A percentile compares a stretch with the other conserved stretches of the same genome.
Evolutionary conservation across 202 grass and related monocot species (phyloP).

Genomic region (Musa balbisiana): DNA sequence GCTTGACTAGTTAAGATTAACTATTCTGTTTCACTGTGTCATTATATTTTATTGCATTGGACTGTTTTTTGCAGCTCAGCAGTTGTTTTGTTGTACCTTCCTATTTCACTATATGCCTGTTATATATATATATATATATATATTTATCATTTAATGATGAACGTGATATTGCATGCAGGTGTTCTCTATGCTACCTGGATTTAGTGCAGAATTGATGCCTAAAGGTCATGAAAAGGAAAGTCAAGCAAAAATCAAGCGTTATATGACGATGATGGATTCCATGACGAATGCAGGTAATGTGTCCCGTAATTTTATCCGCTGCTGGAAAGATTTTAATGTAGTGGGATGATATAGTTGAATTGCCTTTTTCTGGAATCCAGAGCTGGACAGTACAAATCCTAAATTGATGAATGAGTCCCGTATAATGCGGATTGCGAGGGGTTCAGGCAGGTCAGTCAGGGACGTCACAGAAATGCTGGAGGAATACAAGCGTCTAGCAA

Average conservation of each 20-base stretch:
- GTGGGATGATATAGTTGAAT: not conserved
- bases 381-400: constrained; percentile 81
- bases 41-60: too few relatives aligned
- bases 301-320: not conserved
- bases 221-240: constrained; percentile 95
- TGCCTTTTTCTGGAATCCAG: constrained; percentile 25
- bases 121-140: too few relatives aligned
- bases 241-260: constrained; percentile 91
- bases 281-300: constrained; percentile 76
- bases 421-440: constrained; percentile 63
- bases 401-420: constrained; percentile 81
- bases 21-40: too few relatives aligned
- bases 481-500: constrained; percentile 93
- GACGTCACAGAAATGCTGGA: constrained; percentile 89
- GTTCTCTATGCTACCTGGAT: constrained; percentile 97
- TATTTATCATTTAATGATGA: not conserved
- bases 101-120: not conserved
- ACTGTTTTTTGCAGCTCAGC: too few relatives aligned
- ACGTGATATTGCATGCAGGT: constrained; percentile 37
- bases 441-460: constrained; percentile 55
- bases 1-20: too few relatives aligned
- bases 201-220: constrained; percentile 82
- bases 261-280: constrained; percentile 99
- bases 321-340: not conserved
- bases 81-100: too few relatives aligned